phyloP scores from a whole-genome alignment of 768 basidiomycete species.

The Trichaptum fuscoviolaceum region DNA sequence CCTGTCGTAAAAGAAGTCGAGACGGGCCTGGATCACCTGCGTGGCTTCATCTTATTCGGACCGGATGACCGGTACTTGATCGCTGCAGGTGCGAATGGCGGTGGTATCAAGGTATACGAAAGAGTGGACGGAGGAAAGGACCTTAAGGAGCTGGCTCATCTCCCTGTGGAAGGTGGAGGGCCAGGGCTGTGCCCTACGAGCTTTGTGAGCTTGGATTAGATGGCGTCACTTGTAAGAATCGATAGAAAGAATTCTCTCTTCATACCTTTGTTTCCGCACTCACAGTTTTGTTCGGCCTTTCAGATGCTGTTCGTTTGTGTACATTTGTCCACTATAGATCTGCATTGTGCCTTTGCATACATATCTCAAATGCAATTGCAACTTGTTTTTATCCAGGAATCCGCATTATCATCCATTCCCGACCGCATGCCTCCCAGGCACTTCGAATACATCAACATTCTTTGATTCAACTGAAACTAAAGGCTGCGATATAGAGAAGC shows the following conservation, averaged over 20 bases:
- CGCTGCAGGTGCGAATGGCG: constrained; percentile 57
- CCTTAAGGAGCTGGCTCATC: constrained; percentile 44
- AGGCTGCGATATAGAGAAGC: neutral
- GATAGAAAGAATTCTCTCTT: neutral
- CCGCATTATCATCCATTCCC: neutral
- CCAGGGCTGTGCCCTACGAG: constrained; percentile 33
- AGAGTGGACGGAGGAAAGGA: constrained; percentile 52
- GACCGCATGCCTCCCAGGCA: neutral
- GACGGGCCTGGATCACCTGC: constrained; percentile 64
- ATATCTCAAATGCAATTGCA: neutral
- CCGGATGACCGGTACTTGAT: constrained; percentile 55
- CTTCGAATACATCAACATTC: neutral
- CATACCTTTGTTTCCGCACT: neutral
- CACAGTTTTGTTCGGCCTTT: neutral
- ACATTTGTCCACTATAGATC: neutral
- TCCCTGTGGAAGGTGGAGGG: constrained; percentile 25
- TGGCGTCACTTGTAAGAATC: neutral
- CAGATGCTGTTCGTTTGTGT: neutral
- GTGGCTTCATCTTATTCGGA: constrained; percentile 66
- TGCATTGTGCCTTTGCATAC: neutral
- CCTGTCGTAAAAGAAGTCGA: constrained; percentile 56
- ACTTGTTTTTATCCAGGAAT: too few relatives aligned
- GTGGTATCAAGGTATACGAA: constrained; percentile 70
- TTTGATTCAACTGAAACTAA: neutral
- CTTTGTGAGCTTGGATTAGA: constrained; percentile 27